Conservation (phyloP, 306 rosid species). For the Elaeagnus macrophylla region DNA sequence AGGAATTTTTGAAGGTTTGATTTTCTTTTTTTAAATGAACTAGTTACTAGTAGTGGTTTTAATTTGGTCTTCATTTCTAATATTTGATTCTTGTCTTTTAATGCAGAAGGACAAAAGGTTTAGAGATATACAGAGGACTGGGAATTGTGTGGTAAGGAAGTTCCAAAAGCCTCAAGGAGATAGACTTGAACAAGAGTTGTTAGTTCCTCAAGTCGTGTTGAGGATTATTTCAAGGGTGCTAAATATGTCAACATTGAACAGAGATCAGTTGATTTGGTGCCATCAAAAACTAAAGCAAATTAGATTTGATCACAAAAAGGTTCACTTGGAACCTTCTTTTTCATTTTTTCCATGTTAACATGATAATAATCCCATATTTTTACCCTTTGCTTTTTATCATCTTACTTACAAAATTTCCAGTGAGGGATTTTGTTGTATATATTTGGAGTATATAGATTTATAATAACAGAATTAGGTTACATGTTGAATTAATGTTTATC, state of each 20-base stretch:
- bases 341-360: constrained; percentile 68
- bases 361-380: not conserved
- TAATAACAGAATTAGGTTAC: too few species aligned
- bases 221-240: constrained; percentile 66
- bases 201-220: constrained; percentile 66
- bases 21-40: not conserved
- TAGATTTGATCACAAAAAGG: constrained; percentile 40
- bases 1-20: constrained; percentile 54
- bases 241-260: constrained; percentile 50
- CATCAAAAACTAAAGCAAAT: constrained; percentile 43
- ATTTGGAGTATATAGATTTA: too few species aligned
- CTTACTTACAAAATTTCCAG: too few species aligned
- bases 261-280: constrained; percentile 68
- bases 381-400: too few species aligned
- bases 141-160: constrained; percentile 65
- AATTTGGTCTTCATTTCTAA: not conserved
- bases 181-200: constrained; percentile 30
- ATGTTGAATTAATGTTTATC: too few species aligned
- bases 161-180: constrained; percentile 55
- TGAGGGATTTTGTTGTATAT: too few species aligned
- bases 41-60: too few species aligned
- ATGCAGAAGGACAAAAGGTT: constrained; percentile 62
- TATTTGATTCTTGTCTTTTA: not conserved
- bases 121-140: constrained; percentile 56
- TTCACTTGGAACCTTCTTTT: constrained; percentile 60